Percentiles rank a stretch among this genome's conserved stretches.
Conservation (phyloP, 2,329 filamentous ascomycete genomes). For the Pseudogymnoascus sp. region DNA sequence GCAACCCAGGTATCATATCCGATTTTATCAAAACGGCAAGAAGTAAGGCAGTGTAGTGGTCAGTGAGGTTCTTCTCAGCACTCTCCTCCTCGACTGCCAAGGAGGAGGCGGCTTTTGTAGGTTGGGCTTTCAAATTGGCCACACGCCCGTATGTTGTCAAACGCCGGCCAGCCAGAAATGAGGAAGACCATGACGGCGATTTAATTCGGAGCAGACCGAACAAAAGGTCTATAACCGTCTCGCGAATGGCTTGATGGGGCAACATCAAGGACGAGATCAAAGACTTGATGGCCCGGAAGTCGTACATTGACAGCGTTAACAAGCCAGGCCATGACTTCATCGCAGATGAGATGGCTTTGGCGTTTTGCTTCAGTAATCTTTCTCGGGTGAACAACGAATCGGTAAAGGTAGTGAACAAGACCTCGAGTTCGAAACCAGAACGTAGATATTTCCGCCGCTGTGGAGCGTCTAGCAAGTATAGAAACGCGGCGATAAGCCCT, state of each 20-base stretch:
- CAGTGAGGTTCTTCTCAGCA: slow-evolving; percentile 74
- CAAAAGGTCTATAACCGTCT: slow-evolving; percentile 80
- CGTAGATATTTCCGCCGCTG: slow-evolving; percentile 72
- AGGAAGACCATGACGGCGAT: slow-evolving; percentile 86
- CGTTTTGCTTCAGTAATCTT: slow-evolving; percentile 67
- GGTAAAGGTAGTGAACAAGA: slow-evolving; percentile 85
- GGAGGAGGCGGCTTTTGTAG: slow-evolving; percentile 41
- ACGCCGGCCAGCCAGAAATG: slow-evolving; percentile 84
- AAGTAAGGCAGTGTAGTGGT: slow-evolving; percentile 87
- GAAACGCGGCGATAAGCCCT: slow-evolving; percentile 75
- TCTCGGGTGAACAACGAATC: slow-evolving; percentile 62
- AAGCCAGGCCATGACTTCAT: slow-evolving; percentile 91
- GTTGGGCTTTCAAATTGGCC: slow-evolving; percentile 63
- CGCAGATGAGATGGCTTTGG: slow-evolving; percentile 84
- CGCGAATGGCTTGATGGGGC: slow-evolving; percentile 48
- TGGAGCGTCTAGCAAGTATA: slow-evolving; percentile 83
- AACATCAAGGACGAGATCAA: slow-evolving; percentile 58
- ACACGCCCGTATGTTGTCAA: slow-evolving; percentile 96
- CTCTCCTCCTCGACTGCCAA: slow-evolving; percentile 52
- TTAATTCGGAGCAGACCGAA: slow-evolving; percentile 81
- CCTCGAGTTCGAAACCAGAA: slow-evolving; percentile 81
- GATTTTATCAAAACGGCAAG: slow-evolving; percentile 78
- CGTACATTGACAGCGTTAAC: slow-evolving; percentile 78
- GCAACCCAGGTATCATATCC: slow-evolving; percentile 56
- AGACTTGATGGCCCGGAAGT: slow-evolving; percentile 76